phyloP scores from a whole-genome alignment of 2,329 filamentous ascomycete species.

The Penicillium digitatum region DNA sequence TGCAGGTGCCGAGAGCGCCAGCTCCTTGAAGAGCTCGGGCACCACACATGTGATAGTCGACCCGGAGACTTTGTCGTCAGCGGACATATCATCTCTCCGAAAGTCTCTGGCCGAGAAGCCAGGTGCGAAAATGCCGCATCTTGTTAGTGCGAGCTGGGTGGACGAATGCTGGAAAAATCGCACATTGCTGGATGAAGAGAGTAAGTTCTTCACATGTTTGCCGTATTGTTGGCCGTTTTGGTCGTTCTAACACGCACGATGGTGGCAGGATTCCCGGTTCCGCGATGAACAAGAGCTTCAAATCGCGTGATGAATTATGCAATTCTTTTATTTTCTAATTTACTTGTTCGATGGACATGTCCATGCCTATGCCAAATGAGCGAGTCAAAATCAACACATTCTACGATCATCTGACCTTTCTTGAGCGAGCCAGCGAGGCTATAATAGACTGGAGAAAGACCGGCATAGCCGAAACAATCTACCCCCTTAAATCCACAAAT shows the following conservation, averaged over 20 bases:
- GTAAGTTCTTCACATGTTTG: conserved; percentile 29
- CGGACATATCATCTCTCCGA: conserved; percentile 42
- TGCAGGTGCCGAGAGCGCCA: conserved; percentile 59
- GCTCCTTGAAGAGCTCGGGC: conserved; percentile 48
- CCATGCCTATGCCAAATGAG: neutral
- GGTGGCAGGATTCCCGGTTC: conserved; percentile 6
- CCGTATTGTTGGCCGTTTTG: neutral
- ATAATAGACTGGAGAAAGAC: neutral
- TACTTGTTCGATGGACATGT: no score
- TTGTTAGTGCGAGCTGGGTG: conserved; percentile 70
- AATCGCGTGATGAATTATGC: neutral
- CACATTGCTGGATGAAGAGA: conserved; percentile 76
- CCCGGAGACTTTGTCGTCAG: conserved; percentile 38
- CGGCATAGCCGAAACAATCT: neutral
- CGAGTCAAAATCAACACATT: neutral
- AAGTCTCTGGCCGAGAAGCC: conserved; percentile 24
- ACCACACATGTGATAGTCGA: conserved; percentile 73
- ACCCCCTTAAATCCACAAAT: no score
- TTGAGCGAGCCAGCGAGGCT: neutral
- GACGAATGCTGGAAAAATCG: conserved; percentile 73
- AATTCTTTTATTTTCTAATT: neutral
- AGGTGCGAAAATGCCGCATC: conserved; percentile 56
- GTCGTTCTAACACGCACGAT: neutral
- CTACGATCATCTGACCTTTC: neutral
- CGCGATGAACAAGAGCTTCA: neutral